phyloP scores from a whole-genome alignment of 192 early-diverging fungal species.

The Powellomyces hirtus region DNA sequence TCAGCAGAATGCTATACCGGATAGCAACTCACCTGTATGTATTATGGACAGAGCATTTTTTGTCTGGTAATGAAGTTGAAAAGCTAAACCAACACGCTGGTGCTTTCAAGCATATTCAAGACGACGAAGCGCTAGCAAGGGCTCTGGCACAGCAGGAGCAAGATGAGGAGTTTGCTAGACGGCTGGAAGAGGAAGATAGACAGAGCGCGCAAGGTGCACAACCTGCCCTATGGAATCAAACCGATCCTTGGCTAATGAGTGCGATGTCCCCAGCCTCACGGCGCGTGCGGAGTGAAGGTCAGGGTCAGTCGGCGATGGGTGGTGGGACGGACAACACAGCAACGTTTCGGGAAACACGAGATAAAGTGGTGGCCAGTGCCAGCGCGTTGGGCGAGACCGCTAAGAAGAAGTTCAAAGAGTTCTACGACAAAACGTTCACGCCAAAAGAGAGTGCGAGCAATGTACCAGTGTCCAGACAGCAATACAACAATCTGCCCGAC shows the following conservation, averaged over 20 bases:
- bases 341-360: conserved; percentile 15
- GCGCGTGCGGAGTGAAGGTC: no score
- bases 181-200: conserved; percentile 16
- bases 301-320: no score
- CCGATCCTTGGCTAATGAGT: background rate
- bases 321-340: background rate
- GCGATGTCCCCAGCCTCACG: no score
- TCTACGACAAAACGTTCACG: conserved; percentile 17
- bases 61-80: no score
- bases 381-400: conserved; percentile 20
- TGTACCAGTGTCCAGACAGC: conserved; percentile 1
- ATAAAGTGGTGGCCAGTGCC: conserved; percentile 13
- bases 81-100: no score
- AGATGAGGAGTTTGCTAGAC: conserved; percentile 21
- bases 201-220: background rate
- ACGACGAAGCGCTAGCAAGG: conserved; percentile 17
- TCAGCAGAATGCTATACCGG: no score
- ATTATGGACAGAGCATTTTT: no score
- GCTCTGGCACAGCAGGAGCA: conserved; percentile 19
- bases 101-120: background rate
- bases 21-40: no score
- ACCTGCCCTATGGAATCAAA: background rate
- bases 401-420: conserved; percentile 23
- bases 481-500: conserved; percentile 31
- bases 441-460: background rate